phyloP scores from a whole-genome alignment of 1,284 basidiomycete species.

The Tremellales sp. region DNA sequence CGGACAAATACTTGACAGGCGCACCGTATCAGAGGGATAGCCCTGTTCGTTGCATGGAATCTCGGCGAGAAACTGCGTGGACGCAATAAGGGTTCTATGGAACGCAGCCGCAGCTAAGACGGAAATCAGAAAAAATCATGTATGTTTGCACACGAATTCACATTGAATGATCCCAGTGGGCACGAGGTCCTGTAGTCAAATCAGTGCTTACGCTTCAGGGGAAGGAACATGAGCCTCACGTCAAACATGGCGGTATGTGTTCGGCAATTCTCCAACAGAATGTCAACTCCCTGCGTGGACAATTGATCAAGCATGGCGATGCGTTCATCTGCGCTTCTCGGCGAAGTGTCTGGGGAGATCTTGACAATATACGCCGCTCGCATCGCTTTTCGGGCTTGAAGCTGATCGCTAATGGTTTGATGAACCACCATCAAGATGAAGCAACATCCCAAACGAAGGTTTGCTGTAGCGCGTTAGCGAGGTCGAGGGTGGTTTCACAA shows the following conservation, averaged over 20 bases:
- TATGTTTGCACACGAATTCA: slow-evolving; percentile 7
- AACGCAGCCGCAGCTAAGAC: slow-evolving; percentile 24
- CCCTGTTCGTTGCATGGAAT: slow-evolving; percentile 41
- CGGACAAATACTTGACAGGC: slow-evolving; percentile 4
- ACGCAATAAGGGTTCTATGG: slow-evolving; percentile 25
- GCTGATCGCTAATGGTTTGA: slow-evolving; percentile 23
- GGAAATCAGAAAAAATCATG: neutral
- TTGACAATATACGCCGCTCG: slow-evolving; percentile 18
- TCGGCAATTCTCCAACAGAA: slow-evolving; percentile 20
- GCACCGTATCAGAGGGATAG: slow-evolving; percentile 32
- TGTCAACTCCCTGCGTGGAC: slow-evolving; percentile 29
- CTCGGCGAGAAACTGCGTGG: slow-evolving; percentile 28
- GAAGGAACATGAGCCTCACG: slow-evolving; percentile 11
- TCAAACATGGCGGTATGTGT: slow-evolving; percentile 21
- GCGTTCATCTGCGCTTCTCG: slow-evolving; percentile 7
- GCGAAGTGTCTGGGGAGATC: neutral
- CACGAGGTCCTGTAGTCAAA: slow-evolving; percentile 14
- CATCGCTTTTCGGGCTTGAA: slow-evolving; percentile 26
- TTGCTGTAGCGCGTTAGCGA: no score
- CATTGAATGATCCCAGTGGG: slow-evolving; percentile 33
- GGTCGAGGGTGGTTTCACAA: neutral
- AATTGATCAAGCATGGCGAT: slow-evolving; percentile 24
- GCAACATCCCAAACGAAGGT: slow-evolving; percentile 22
- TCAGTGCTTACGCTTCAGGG: neutral
- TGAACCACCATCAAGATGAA: slow-evolving; percentile 33